Percentiles rank a stretch among this genome's conserved stretches.
phyloP scores from a whole-genome alignment of 139 green algal genomes.

The Trebouxia sp. region DNA sequence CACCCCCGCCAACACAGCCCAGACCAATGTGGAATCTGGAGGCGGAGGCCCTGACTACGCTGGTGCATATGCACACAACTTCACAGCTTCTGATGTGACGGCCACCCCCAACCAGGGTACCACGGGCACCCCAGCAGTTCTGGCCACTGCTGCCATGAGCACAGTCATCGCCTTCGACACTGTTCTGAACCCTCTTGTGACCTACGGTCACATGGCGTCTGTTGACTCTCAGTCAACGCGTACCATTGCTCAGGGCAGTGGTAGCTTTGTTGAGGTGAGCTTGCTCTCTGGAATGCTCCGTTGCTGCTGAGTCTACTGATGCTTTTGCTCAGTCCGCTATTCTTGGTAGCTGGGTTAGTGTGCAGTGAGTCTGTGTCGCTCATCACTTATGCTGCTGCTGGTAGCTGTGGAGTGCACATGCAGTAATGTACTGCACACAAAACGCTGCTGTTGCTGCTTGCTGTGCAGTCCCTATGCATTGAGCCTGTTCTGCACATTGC shows the following conservation, averaged over 20 bases:
- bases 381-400: too few species aligned
- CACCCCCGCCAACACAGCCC: not conserved
- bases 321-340: too few species aligned
- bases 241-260: not conserved
- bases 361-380: too few species aligned
- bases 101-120: not conserved
- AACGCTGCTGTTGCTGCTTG: too few species aligned
- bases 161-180: conserved; percentile 4
- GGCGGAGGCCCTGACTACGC: conserved; percentile 1
- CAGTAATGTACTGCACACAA: too few species aligned
- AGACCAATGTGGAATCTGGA: not conserved
- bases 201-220: not conserved
- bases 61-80: not conserved
- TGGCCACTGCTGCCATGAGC: not conserved
- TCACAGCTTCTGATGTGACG: not conserved
- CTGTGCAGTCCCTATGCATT: too few species aligned
- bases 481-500: too few species aligned
- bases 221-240: not conserved
- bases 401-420: too few species aligned
- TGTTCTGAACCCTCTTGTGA: not conserved
- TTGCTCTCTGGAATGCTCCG: too few species aligned
- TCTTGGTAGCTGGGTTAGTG: too few species aligned
- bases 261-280: not conserved
- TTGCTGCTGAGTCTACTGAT: too few species aligned
- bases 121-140: not conserved